Evolutionary conservation across 2,329 filamentous ascomycete species (phyloP).

Genomic region (Phoma sp.): DNA sequence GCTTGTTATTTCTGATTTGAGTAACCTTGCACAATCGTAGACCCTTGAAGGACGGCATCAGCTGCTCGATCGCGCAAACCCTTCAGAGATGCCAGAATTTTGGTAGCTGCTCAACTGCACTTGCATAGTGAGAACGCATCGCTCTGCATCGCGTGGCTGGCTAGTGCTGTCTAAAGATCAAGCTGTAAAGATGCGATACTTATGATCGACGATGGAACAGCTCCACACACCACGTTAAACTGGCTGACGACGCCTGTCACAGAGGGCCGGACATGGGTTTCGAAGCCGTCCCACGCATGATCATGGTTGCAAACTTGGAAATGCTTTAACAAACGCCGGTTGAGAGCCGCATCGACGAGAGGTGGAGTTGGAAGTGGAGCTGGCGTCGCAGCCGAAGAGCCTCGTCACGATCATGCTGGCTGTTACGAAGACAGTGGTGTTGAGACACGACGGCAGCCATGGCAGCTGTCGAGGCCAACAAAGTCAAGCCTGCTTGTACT

Average conservation of each 20-base stretch:
- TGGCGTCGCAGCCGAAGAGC: not conserved
- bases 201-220: constrained; percentile 8
- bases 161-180: constrained; percentile 2
- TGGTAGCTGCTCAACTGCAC: not conserved
- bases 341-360: constrained; percentile 3
- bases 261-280: constrained; percentile 5
- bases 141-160: not conserved
- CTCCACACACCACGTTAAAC: constrained; percentile 9
- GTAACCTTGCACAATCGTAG: not conserved
- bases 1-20: constrained; percentile 9
- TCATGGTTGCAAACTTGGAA: constrained; percentile 2
- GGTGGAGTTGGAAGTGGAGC: constrained; percentile 12
- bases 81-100: not conserved
- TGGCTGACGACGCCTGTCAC: constrained; percentile 17
- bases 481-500: not conserved
- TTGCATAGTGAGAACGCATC: not conserved
- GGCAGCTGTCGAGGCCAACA: constrained; percentile 1
- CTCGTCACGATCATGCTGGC: not conserved
- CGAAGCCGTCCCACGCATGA: constrained; percentile 5
- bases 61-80: not conserved
- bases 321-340: not conserved
- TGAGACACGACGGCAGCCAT: not conserved
- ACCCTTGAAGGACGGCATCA: not conserved
- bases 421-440: not conserved
- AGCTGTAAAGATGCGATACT: constrained; percentile 7